Evolutionary conservation across 768 basidiomycete genomes (phyloP).

Genomic region (Tulasnella calospora): DNA sequence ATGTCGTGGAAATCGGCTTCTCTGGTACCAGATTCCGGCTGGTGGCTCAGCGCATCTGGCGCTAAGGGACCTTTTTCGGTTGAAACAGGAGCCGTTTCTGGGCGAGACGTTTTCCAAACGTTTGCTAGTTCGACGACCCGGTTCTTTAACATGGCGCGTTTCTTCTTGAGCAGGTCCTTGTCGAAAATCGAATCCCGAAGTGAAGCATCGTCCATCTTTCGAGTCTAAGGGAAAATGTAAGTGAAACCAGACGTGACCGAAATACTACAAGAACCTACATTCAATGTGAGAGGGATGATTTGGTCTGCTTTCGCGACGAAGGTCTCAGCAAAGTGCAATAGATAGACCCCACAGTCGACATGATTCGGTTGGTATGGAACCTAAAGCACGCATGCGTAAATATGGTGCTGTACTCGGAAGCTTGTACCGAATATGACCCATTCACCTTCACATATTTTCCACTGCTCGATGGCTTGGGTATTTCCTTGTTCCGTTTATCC

Average conservation of each 20-base stretch:
- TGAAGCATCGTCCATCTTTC: conserved; percentile 20
- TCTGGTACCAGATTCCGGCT: background rate
- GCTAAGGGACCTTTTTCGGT: background rate
- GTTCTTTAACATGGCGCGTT: conserved; percentile 30
- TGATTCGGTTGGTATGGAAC: conserved; percentile 85
- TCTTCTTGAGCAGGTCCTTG: conserved; percentile 27
- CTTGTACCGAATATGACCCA: background rate
- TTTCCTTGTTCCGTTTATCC: conserved; percentile 51
- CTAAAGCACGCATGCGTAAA: conserved; percentile 39
- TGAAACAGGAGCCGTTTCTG: background rate
- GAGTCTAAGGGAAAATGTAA: background rate
- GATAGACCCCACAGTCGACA: conserved; percentile 88
- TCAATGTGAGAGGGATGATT: conserved; percentile 35
- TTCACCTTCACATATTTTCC: conserved; percentile 2
- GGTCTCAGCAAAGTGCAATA: conserved; percentile 77
- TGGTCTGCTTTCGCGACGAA: conserved; percentile 62
- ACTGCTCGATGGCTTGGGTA: conserved; percentile 40
- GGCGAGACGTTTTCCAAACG: conserved; percentile 27
- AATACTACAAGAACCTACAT: background rate
- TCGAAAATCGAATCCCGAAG: conserved; percentile 28
- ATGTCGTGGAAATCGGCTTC: background rate
- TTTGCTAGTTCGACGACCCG: conserved; percentile 47
- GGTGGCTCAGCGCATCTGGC: background rate
- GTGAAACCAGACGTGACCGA: background rate
- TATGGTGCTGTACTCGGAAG: background rate